Conservation (phyloP, 306 rosid species). For the Cicer bijugum region DNA sequence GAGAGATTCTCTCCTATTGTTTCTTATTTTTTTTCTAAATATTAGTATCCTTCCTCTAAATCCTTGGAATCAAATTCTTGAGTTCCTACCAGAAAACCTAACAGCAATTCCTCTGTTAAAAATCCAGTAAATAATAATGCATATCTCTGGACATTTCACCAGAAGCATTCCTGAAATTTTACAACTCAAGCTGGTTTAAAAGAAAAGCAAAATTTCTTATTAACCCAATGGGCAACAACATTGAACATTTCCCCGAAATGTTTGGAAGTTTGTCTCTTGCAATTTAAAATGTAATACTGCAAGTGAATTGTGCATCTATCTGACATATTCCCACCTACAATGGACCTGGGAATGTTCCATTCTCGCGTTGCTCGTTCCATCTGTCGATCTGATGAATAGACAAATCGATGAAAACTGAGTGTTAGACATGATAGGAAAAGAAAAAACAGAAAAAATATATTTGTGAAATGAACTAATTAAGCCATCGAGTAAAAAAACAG, state of each 20-base stretch:
- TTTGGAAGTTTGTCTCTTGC: constrained; percentile 52
- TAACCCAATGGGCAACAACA: constrained; percentile 55
- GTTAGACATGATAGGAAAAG: constrained; percentile 19
- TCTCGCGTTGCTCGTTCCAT: constrained; percentile 99
- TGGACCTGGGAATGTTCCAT: constrained; percentile 95
- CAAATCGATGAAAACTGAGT: background rate
- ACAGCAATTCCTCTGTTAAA: constrained; percentile 13
- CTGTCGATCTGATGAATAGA: constrained; percentile 69
- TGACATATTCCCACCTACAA: constrained; percentile 59
- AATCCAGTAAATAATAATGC: constrained; percentile 31
- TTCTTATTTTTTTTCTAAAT: too few species aligned
- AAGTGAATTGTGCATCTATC: constrained; percentile 42
- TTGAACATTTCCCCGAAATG: constrained; percentile 47
- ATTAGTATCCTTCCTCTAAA: too few species aligned
- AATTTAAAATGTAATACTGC: constrained; percentile 44
- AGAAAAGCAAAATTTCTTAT: constrained; percentile 76
- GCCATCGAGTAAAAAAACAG: background rate
- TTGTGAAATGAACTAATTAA: constrained; percentile 15
- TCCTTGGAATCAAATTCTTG: too few species aligned
- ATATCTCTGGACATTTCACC: constrained; percentile 43
- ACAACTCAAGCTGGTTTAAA: constrained; percentile 44
- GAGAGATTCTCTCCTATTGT: too few species aligned
- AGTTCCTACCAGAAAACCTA: background rate
- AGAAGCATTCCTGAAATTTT: constrained; percentile 40
- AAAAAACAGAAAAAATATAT: background rate